Conservation (phyloP, 108 stramenopile species). For the Pseudonitzschia multistriata region DNA sequence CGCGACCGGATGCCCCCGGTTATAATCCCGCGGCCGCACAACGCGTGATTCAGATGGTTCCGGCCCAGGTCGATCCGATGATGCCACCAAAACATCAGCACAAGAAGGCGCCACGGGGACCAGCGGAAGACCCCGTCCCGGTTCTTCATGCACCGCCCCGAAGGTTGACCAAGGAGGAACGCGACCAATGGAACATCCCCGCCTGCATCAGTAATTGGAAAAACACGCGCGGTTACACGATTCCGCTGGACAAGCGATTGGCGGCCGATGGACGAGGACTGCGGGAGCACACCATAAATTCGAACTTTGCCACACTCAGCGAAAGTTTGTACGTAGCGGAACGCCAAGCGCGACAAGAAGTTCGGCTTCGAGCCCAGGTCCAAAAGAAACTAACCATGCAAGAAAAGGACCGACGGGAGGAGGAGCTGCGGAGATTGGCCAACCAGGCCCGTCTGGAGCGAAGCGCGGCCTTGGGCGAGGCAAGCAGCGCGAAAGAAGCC, state of each 20-base stretch:
- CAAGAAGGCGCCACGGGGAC: conserved; percentile 92
- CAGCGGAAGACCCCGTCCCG: conserved; percentile 90
- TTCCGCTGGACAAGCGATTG: conserved; percentile 97
- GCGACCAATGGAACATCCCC: conserved; percentile 97
- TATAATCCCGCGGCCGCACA: conserved; percentile 92
- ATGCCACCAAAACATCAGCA: conserved; percentile 99
- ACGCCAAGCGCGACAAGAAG: conserved; percentile 93
- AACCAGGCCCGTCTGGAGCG: conserved; percentile 90
- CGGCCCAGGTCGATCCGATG: conserved; percentile 97
- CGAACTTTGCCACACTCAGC: conserved; percentile 92
- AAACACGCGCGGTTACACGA: conserved; percentile 96
- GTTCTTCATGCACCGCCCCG: conserved; percentile 82
- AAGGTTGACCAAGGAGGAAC: conserved; percentile 85
- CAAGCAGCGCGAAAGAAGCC: not conserved
- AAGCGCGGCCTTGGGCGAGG: conserved; percentile 24
- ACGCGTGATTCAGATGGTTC: conserved; percentile 97
- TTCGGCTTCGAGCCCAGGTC: conserved; percentile 85
- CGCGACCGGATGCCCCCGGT: conserved; percentile 95
- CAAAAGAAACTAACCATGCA: conserved; percentile 83
- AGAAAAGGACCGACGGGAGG: conserved; percentile 89
- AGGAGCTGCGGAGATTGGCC: conserved; percentile 91
- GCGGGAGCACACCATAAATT: conserved; percentile 90
- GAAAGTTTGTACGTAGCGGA: conserved; percentile 97
- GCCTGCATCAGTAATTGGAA: conserved; percentile 99
- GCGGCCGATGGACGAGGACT: conserved; percentile 97